These are phyloP conservation scores for Mentha longifolia DNA, from an alignment of 257 asterid genomes.

Conservation along the genomic window DNA sequence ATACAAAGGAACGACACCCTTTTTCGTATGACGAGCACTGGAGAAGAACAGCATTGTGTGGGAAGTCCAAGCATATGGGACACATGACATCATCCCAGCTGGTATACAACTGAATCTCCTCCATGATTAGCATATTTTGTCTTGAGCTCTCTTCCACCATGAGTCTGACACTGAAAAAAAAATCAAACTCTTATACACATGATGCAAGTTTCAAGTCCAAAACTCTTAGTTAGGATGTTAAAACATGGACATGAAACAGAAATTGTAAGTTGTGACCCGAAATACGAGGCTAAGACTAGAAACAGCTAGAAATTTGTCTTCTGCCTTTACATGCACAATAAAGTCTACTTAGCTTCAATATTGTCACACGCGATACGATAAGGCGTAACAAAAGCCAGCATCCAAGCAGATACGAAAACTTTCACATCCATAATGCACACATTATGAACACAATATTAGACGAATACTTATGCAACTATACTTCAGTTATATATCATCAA, in stretches of 20 bases:
- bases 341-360: background rate
- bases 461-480: background rate
- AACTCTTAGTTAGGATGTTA: constrained; percentile 10
- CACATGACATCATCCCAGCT: constrained; percentile 74
- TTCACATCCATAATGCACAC: constrained; percentile 15
- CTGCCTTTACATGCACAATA: constrained; percentile 5
- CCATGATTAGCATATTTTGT: constrained; percentile 41
- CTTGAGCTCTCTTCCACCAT: constrained; percentile 40
- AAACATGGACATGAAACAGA: background rate
- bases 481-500: constrained; percentile 4
- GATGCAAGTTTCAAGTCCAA: constrained; percentile 9
- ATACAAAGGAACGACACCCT: constrained; percentile 82
- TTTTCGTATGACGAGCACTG: constrained; percentile 72
- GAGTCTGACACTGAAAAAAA: constrained; percentile 39
- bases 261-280: background rate
- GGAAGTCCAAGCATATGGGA: constrained; percentile 83
- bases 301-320: constrained; percentile 2
- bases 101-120: constrained; percentile 63
- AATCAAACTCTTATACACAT: constrained; percentile 36
- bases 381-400: background rate
- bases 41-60: constrained; percentile 87
- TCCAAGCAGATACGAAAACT: constrained; percentile 12
- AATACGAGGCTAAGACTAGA: background rate
- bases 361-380: constrained; percentile 2
- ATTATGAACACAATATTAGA: constrained; percentile 1